phyloP scores from a whole-genome alignment of 176 grass and related monocot species.

The bread wheat (Triticum aestivum) region DNA sequence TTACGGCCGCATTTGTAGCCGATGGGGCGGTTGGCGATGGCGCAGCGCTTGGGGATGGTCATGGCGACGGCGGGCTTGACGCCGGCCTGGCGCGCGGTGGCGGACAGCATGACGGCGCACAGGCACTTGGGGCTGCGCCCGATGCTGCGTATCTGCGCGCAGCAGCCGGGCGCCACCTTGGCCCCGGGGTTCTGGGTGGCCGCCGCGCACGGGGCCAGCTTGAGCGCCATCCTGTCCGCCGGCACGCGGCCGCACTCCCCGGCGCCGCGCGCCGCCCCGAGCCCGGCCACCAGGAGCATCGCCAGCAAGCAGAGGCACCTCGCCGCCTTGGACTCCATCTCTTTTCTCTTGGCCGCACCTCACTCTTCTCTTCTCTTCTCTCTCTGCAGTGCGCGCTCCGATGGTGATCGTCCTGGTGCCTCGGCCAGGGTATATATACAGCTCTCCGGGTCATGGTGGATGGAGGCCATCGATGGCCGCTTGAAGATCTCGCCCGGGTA shows the following conservation, averaged over 20 bases:
- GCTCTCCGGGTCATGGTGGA: neutral
- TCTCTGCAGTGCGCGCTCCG: neutral
- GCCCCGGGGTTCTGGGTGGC: constrained; percentile 56
- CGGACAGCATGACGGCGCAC: constrained; percentile 81
- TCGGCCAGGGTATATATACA: constrained; percentile 29
- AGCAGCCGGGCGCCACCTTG: constrained; percentile 50
- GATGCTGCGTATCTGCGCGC: constrained; percentile 58
- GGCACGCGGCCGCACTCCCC: constrained; percentile 70
- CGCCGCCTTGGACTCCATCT: constrained; percentile 40
- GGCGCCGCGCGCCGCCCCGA: constrained; percentile 40
- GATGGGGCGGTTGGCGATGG: constrained; percentile 60
- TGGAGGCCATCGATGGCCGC: constrained; percentile 19
- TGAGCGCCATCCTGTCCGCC: constrained; percentile 51
- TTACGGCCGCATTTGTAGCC: constrained; percentile 90
- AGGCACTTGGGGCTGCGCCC: constrained; percentile 65
- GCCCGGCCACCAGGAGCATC: constrained; percentile 35
- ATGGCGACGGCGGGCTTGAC: constrained; percentile 74
- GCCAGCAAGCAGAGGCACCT: constrained; percentile 45
- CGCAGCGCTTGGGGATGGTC: constrained; percentile 86
- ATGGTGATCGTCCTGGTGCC: neutral
- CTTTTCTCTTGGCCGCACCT: neutral
- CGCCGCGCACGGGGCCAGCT: constrained; percentile 59
- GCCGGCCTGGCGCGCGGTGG: constrained; percentile 56
- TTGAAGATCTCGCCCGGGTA: constrained; percentile 1
- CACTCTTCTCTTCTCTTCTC: neutral